Evolutionary conservation across 257 asterid genomes (phyloP).

Genomic region (Penstemon eatonii): DNA sequence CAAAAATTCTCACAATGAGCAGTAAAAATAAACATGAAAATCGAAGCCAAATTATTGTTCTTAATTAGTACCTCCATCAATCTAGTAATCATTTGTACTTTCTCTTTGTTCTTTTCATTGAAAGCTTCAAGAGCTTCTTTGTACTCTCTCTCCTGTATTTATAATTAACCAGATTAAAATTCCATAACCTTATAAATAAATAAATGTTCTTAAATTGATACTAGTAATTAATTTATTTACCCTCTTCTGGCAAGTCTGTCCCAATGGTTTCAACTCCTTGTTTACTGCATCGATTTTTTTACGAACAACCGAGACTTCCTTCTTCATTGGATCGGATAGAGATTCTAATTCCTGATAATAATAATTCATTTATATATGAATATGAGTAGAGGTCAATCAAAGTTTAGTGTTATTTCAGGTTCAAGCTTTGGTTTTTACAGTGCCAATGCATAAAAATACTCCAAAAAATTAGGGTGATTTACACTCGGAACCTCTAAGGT

Average conservation of each 20-base stretch:
- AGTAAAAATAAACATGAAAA: background rate
- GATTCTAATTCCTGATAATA: constrained; percentile 51
- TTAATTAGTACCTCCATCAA: constrained; percentile 43
- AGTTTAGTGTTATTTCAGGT: too few relatives aligned
- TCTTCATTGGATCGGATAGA: constrained; percentile 58
- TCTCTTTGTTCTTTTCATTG: constrained; percentile 54
- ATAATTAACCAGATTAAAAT: background rate
- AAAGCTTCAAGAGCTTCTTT: constrained; percentile 60
- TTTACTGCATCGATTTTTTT: constrained; percentile 49
- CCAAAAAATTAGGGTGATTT: too few relatives aligned
- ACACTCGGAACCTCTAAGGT: too few relatives aligned
- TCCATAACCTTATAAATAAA: background rate
- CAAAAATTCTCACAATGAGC: background rate
- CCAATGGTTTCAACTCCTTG: constrained; percentile 55
- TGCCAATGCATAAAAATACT: too few relatives aligned
- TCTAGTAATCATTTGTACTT: constrained; percentile 51
- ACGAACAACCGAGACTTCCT: constrained; percentile 52
- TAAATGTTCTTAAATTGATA: background rate
- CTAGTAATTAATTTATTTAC: constrained; percentile 7
- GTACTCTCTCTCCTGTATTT: constrained; percentile 56
- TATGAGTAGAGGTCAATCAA: too few relatives aligned
- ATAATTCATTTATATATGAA: background rate
- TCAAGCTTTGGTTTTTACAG: too few relatives aligned
- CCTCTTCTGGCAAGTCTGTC: constrained; percentile 57
- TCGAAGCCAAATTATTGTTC: background rate